These are phyloP conservation scores for Nepenthes alata DNA, from an alignment of 179 eudicot genomes.

Conservation along the genomic window DNA sequence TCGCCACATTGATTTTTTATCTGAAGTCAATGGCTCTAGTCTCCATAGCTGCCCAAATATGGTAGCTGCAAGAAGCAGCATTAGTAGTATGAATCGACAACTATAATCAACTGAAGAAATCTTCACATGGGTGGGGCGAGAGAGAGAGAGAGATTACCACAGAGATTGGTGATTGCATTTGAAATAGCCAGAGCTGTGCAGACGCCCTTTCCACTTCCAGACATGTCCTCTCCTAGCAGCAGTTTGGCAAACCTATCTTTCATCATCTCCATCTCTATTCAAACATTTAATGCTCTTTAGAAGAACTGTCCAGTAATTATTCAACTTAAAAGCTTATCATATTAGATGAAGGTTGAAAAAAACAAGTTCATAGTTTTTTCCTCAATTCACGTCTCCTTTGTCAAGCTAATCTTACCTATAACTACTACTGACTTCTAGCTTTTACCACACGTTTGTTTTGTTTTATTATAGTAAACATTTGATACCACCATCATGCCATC, in stretches of 20 bases:
- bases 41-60: slow-evolving; percentile 66
- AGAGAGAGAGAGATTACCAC: slow-evolving; percentile 17
- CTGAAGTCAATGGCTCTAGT: slow-evolving; percentile 41
- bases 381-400: no score
- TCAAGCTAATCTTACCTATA: no score
- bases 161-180: slow-evolving; percentile 55
- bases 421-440: no score
- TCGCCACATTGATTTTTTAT: slow-evolving; percentile 56
- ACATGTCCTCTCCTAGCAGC: slow-evolving; percentile 60
- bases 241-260: slow-evolving; percentile 55
- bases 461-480: no score
- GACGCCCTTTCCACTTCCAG: slow-evolving; percentile 56
- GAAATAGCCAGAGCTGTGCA: slow-evolving; percentile 48
- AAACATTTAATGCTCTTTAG: no score
- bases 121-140: no score
- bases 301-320: no score
- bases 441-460: no score
- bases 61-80: slow-evolving; percentile 25
- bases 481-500: no score
- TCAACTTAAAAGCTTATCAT: no score
- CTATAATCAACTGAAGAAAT: background rate
- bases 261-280: slow-evolving; percentile 49
- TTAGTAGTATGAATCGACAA: background rate
- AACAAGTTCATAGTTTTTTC: no score
- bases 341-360: no score